These are phyloP conservation scores for Artemisia tridentata DNA, from an alignment of 129 eudicot genomes.

Conservation along the genomic window DNA sequence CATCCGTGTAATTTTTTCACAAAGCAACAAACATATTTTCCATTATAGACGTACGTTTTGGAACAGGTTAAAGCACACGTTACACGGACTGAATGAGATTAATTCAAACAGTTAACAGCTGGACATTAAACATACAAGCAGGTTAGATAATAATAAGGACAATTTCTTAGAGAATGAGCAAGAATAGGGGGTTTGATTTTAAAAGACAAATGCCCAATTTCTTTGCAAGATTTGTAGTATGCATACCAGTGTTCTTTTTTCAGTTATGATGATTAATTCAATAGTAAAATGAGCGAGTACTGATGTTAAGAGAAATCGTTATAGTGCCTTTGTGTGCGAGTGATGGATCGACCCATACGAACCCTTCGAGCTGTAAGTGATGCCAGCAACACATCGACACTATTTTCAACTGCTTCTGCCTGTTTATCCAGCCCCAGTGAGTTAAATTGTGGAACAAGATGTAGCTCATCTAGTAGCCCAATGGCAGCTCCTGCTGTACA, in stretches of 20 bases:
- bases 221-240: neutral
- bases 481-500: constrained; percentile 98
- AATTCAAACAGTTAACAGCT: too few species aligned
- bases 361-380: constrained; percentile 73
- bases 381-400: constrained; percentile 61
- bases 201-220: neutral
- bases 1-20: too few species aligned
- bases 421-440: constrained; percentile 57
- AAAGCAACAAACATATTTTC: too few species aligned
- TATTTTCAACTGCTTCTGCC: constrained; percentile 68
- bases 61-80: too few species aligned
- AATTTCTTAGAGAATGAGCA: neutral
- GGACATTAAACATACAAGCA: too few species aligned
- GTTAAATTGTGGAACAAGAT: constrained; percentile 53
- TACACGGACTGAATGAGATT: too few species aligned
- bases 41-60: too few species aligned
- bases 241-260: neutral
- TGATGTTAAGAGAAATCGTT: constrained; percentile 44
- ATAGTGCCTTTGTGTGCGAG: constrained; percentile 59
- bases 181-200: neutral
- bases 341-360: constrained; percentile 88
- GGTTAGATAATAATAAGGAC: too few species aligned
- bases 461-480: constrained; percentile 76
- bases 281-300: neutral
- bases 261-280: neutral